phyloP scores from a whole-genome alignment of 1,284 basidiomycete genomes.

The Ustilago curta region DNA sequence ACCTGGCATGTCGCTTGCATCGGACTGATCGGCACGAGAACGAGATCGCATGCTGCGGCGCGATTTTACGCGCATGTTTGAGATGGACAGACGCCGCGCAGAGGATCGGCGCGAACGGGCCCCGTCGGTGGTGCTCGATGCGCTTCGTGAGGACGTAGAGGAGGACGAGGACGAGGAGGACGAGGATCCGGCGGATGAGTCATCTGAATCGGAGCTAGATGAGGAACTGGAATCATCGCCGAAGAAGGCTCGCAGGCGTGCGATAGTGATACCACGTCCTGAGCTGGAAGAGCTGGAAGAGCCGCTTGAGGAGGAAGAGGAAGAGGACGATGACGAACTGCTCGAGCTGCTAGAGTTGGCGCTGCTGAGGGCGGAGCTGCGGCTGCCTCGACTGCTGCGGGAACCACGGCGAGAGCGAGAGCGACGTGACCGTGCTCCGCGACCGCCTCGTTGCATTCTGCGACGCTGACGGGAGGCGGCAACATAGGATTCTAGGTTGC shows the following conservation, averaged over 20 bases:
- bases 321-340: slow-evolving; percentile 42
- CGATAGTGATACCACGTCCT: slow-evolving; percentile 57
- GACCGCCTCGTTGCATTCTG: slow-evolving; percentile 25
- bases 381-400: slow-evolving; percentile 44
- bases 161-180: slow-evolving; percentile 31
- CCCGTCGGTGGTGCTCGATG: slow-evolving; percentile 30
- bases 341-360: slow-evolving; percentile 43
- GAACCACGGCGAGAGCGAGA: slow-evolving; percentile 36
- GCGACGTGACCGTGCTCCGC: slow-evolving; percentile 7
- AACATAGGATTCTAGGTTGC: slow-evolving; percentile 65
- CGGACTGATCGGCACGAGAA: slow-evolving; percentile 40
- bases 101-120: slow-evolving; percentile 39
- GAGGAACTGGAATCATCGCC: slow-evolving; percentile 58
- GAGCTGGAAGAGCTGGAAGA: slow-evolving; percentile 42
- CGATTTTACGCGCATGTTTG: slow-evolving; percentile 25
- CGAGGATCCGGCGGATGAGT: slow-evolving; percentile 34
- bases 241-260: slow-evolving; percentile 65
- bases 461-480: slow-evolving; percentile 51
- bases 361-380: slow-evolving; percentile 39
- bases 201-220: slow-evolving; percentile 41
- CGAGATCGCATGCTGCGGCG: slow-evolving; percentile 25
- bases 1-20: slow-evolving; percentile 35
- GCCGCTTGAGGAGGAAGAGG: slow-evolving; percentile 34
- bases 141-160: slow-evolving; percentile 24
- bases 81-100: slow-evolving; percentile 36